Evolutionary conservation across 805 yeast species (phyloP).

Genomic region (Candida railenensis): DNA sequence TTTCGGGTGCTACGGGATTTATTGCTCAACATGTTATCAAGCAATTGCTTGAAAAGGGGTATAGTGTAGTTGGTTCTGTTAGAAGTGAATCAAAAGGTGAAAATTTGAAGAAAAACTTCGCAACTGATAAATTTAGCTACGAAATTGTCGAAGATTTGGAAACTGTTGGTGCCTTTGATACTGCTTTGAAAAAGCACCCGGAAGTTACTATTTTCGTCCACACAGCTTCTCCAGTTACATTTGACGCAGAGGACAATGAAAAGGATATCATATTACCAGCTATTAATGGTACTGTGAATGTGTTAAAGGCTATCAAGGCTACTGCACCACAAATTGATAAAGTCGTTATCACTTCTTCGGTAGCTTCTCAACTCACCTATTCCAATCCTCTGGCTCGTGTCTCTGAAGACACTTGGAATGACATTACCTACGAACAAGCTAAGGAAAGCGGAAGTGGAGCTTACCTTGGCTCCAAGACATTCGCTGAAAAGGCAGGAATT

Average conservation of each 20-base stretch:
- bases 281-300: constrained; percentile 50
- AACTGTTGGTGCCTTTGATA: constrained; percentile 20
- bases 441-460: constrained; percentile 33
- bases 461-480: constrained; percentile 40
- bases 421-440: constrained; percentile 35
- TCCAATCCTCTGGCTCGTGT: constrained; percentile 26
- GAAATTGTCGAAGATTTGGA: constrained; percentile 18
- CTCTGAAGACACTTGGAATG: constrained; percentile 39
- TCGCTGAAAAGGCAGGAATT: constrained; percentile 35
- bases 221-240: constrained; percentile 36
- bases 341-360: constrained; percentile 54
- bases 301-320: constrained; percentile 42
- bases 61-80: constrained; percentile 52
- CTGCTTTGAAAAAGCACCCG: constrained; percentile 20
- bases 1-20: constrained; percentile 55
- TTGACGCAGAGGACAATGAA: constrained; percentile 42
- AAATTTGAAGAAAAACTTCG: constrained; percentile 17
- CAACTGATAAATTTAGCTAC: constrained; percentile 14
- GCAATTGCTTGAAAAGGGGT: constrained; percentile 35
- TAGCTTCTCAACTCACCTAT: constrained; percentile 32
- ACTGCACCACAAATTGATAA: constrained; percentile 45
- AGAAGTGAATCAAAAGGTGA: constrained; percentile 46
- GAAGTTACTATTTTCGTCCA: constrained; percentile 24
- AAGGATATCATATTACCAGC: constrained; percentile 57
- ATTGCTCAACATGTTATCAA: constrained; percentile 51